Evolutionary conservation across 139 green algal species (phyloP).

Genomic region (Chlorella sp.): DNA sequence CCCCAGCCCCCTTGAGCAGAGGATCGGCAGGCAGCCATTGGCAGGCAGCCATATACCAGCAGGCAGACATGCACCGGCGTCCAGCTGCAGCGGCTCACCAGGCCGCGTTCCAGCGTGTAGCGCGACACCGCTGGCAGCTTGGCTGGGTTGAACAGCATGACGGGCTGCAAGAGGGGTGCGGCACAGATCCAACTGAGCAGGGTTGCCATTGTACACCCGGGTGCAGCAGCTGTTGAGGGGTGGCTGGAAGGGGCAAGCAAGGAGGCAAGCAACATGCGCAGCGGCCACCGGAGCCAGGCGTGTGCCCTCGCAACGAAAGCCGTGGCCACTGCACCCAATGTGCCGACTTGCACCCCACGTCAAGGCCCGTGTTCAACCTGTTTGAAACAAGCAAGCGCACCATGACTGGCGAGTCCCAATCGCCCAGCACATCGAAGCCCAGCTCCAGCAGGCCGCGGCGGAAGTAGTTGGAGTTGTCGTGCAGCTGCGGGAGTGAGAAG

Average conservation of each 20-base stretch:
- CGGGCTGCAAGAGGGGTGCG: constrained; percentile 58
- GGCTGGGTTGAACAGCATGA: constrained; percentile 96
- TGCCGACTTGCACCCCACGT: too few species aligned
- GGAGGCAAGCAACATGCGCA: neutral
- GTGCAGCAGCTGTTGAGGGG: neutral
- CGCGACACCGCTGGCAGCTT: constrained; percentile 85
- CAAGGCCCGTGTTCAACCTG: too few species aligned
- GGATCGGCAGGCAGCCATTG: too few species aligned
- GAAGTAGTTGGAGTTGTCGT: constrained; percentile 96
- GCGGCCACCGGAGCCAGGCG: neutral
- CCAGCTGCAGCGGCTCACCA: constrained; percentile 57
- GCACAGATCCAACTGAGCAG: neutral
- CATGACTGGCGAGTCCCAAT: constrained; percentile 96
- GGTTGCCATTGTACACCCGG: neutral
- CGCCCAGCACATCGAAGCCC: constrained; percentile 92
- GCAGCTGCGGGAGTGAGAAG: constrained; percentile 63
- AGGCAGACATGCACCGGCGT: too few species aligned
- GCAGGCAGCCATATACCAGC: too few species aligned
- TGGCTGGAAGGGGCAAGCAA: neutral
- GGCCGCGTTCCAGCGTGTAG: constrained; percentile 68
- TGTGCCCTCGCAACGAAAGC: neutral
- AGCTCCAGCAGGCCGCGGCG: constrained; percentile 67
- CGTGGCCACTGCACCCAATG: too few species aligned
- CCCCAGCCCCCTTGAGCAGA: too few species aligned
- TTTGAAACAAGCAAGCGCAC: constrained; percentile 22